phyloP scores from a whole-genome alignment of 129 eudicot genomes.

The Apium graveolens region DNA sequence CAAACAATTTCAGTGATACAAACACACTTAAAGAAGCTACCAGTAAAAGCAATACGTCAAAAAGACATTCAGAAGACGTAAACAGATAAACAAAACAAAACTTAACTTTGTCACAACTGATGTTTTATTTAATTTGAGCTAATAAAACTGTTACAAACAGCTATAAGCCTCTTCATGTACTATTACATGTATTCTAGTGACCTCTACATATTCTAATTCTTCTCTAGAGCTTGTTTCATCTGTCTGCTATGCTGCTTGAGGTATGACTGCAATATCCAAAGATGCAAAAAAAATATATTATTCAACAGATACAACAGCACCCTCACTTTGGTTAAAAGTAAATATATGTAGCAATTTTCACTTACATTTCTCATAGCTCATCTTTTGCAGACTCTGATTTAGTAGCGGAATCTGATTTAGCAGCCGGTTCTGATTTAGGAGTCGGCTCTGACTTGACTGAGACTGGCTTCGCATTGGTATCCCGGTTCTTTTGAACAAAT shows the following conservation, averaged over 20 bases:
- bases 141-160: background rate
- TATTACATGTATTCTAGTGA: background rate
- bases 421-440: slow-evolving; percentile 4
- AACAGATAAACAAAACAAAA: background rate
- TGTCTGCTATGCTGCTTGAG: background rate
- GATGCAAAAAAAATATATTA: background rate
- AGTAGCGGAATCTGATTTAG: slow-evolving; percentile 8
- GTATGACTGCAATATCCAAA: background rate
- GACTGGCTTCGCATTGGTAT: slow-evolving; percentile 19
- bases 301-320: background rate
- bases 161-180: background rate
- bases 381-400: slow-evolving; percentile 29
- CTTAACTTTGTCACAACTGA: background rate
- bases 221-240: background rate
- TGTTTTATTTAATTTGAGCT: background rate
- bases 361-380: slow-evolving; percentile 64
- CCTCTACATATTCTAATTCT: background rate
- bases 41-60: too few species aligned
- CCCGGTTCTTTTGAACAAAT: slow-evolving; percentile 67
- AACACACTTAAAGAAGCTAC: too few species aligned
- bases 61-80: background rate
- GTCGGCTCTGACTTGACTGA: slow-evolving; percentile 9
- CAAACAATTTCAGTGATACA: too few species aligned
- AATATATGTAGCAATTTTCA: background rate
- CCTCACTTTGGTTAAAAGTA: background rate